Percentiles rank a stretch among this genome's conserved stretches.
phyloP scores from a whole-genome alignment of 768 basidiomycete genomes.

The Rubroboletus pulcherrimus region DNA sequence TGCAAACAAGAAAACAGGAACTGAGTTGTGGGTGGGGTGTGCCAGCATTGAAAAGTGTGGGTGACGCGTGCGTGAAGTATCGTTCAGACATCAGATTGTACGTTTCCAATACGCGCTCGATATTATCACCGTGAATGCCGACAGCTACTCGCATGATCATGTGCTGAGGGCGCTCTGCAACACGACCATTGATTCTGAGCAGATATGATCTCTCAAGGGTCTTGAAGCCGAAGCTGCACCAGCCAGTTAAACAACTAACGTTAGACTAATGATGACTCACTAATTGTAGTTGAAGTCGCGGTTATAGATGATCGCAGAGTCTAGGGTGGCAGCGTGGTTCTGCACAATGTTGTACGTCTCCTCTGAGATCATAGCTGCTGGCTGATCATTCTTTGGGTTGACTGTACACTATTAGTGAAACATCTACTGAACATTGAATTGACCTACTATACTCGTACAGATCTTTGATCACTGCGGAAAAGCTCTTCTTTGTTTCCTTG shows the following conservation, averaged over 20 bases:
- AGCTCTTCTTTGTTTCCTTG: slow-evolving; percentile 98
- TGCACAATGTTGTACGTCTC: slow-evolving; percentile 80
- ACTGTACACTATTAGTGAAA: slow-evolving; percentile 41
- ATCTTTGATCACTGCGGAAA: slow-evolving; percentile 89
- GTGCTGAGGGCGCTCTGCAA: slow-evolving; percentile 97
- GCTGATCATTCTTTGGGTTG: slow-evolving; percentile 89
- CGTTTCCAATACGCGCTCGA: slow-evolving; percentile 87
- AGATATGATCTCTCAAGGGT: slow-evolving; percentile 98
- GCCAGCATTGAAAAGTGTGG: slow-evolving; percentile 97
- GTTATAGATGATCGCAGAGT: slow-evolving; percentile 96
- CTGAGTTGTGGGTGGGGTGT: slow-evolving; percentile 93
- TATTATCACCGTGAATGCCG: slow-evolving; percentile 88
- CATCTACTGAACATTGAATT: neutral
- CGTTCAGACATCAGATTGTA: slow-evolving; percentile 97
- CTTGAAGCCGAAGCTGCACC: slow-evolving; percentile 92
- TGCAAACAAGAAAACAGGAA: slow-evolving; percentile 95
- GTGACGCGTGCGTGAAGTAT: slow-evolving; percentile 97
- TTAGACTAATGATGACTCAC: slow-evolving; percentile 42
- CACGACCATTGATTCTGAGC: slow-evolving; percentile 88
- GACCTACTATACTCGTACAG: slow-evolving; percentile 79
- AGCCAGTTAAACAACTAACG: neutral
- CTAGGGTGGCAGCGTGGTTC: slow-evolving; percentile 75
- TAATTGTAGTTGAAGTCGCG: slow-evolving; percentile 98
- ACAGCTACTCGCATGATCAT: slow-evolving; percentile 99
- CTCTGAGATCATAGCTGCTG: slow-evolving; percentile 89